Conservation (phyloP, 768 basidiomycete genomes). For the Leccinum uliginosum region DNA sequence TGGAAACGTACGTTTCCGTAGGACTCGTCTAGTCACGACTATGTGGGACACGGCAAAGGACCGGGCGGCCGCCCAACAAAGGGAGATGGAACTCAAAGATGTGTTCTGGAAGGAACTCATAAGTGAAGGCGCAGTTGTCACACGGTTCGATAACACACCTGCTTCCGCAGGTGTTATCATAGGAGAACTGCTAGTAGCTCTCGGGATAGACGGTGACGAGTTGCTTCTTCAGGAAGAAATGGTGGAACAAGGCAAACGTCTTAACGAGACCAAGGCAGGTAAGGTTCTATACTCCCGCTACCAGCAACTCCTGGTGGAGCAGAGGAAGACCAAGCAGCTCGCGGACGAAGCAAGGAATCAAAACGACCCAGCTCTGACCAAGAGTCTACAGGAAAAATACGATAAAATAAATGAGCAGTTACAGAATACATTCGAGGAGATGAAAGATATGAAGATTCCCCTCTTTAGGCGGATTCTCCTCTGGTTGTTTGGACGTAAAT, state of each 20-base stretch:
- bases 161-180: background rate
- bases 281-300: conserved; percentile 14
- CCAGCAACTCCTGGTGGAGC: conserved; percentile 17
- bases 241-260: conserved; percentile 4
- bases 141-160: background rate
- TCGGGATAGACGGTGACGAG: background rate
- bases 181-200: background rate
- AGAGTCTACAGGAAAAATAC: conserved; percentile 11
- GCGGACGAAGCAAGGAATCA: conserved; percentile 15
- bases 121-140: background rate
- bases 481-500: conserved; percentile 6
- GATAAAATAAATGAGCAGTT: conserved; percentile 5
- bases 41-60: conserved; percentile 33
- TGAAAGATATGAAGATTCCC: conserved; percentile 17
- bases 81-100: conserved; percentile 22
- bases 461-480: conserved; percentile 4
- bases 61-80: background rate
- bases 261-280: conserved; percentile 22
- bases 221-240: conserved; percentile 22
- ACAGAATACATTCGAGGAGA: conserved; percentile 20
- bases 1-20: conserved; percentile 25
- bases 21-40: conserved; percentile 34
- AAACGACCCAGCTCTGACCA: conserved; percentile 9
- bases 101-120: conserved; percentile 23
- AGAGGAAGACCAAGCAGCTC: conserved; percentile 12